Conservation (phyloP, 192 early-diverging fungal genomes). For the Phlyctochytrium arcticum region DNA sequence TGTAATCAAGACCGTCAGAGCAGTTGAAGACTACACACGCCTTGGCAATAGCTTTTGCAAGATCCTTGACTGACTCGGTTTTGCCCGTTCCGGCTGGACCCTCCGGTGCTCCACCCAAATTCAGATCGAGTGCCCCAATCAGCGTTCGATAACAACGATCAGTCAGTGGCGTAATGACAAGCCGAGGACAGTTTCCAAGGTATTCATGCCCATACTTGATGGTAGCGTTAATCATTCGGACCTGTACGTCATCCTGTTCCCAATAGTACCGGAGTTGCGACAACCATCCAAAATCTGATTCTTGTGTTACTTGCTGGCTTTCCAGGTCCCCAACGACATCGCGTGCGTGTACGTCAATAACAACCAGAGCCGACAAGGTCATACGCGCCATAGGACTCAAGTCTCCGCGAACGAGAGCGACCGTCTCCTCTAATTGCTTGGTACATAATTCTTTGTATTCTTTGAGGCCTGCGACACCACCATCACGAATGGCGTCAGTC, state of each 20-base stretch:
- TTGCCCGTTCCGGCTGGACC: constrained; percentile 62
- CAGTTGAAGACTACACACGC: constrained; percentile 62
- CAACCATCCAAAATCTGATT: constrained; percentile 57
- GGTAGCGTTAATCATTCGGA: constrained; percentile 59
- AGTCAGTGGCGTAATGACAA: constrained; percentile 59
- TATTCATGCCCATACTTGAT: constrained; percentile 61
- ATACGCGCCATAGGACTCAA: constrained; percentile 53
- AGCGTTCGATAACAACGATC: constrained; percentile 62
- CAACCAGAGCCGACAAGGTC: constrained; percentile 55
- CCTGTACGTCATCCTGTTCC: constrained; percentile 54
- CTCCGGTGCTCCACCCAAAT: constrained; percentile 59
- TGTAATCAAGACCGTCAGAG: constrained; percentile 63
- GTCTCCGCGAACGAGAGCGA: constrained; percentile 55
- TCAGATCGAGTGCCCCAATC: constrained; percentile 59
- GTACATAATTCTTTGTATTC: constrained; percentile 47
- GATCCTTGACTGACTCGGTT: constrained; percentile 59
- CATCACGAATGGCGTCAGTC: constrained; percentile 43
- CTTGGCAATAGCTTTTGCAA: constrained; percentile 61
- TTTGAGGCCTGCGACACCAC: constrained; percentile 38
- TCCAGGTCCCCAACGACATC: constrained; percentile 53
- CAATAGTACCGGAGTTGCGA: constrained; percentile 62
- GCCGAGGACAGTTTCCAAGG: constrained; percentile 49
- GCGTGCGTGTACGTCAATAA: constrained; percentile 58
- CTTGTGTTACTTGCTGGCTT: constrained; percentile 38
- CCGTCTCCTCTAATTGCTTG: constrained; percentile 49